phyloP scores from a whole-genome alignment of 2,329 filamentous ascomycete species.

The Microcyclospora tardicrescens region DNA sequence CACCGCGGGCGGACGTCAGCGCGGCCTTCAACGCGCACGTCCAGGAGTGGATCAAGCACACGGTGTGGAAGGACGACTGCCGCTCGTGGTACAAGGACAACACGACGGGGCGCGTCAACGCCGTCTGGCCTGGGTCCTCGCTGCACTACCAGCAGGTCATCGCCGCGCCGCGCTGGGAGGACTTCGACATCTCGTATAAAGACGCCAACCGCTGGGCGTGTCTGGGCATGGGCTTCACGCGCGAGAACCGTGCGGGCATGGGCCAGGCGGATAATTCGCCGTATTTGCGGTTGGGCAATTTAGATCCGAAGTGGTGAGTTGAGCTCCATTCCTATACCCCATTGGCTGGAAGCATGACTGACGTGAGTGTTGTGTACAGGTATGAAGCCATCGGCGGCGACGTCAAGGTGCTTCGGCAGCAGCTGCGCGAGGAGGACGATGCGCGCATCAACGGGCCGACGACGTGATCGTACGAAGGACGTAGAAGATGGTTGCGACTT shows the following conservation, averaged over 20 bases:
- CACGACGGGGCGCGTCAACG: slow-evolving; percentile 33
- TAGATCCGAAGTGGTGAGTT: slow-evolving; percentile 30
- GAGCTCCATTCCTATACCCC: not conserved
- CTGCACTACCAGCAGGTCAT: slow-evolving; percentile 36
- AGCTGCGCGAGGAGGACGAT: slow-evolving; percentile 8
- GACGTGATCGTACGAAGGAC: no score
- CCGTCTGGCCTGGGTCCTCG: slow-evolving; percentile 39
- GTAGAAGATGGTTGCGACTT: no score
- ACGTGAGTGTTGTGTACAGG: not conserved
- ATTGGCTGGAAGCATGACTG: not conserved
- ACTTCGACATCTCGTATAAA: slow-evolving; percentile 30
- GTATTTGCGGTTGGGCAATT: slow-evolving; percentile 27
- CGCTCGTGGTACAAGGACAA: slow-evolving; percentile 36
- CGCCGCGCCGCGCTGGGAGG: slow-evolving; percentile 28
- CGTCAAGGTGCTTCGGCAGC: slow-evolving; percentile 9
- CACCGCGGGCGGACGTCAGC: slow-evolving; percentile 28
- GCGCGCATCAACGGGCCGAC: no score
- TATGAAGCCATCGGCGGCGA: slow-evolving; percentile 16
- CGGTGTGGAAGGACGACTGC: slow-evolving; percentile 36
- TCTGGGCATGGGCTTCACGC: slow-evolving; percentile 30
- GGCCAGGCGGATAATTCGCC: slow-evolving; percentile 23
- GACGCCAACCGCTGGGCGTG: slow-evolving; percentile 30
- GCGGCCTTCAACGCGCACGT: slow-evolving; percentile 32
- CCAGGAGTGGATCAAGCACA: slow-evolving; percentile 34
- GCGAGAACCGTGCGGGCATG: slow-evolving; percentile 15